Evolutionary conservation across 306 rosid genomes (phyloP), one percentile per base, ranked within the genome.

Genomic region (Cucumis cinereus): DNA sequence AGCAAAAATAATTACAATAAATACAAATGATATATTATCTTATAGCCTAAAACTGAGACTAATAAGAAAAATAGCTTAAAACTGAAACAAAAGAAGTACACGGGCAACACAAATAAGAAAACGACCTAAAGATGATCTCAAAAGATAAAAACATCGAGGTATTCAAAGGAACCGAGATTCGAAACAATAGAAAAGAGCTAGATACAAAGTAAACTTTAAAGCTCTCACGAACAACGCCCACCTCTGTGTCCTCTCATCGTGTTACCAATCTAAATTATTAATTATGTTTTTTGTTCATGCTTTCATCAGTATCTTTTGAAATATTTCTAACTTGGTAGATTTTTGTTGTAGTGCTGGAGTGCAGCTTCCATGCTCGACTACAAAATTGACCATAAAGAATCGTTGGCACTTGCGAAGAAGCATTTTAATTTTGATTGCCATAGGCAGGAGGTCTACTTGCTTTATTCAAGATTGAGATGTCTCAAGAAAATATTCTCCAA

Each of bases 281-380:
- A 49, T 71, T 9, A 49, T 49, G 43, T n/a, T 49, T 71, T 13
- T 69, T 45, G 13, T 43, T 22, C 56, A 23, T 19, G 22, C 74
- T 40, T 40, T 49, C 75, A 47, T 47, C 77, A 53, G 52, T 77
- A 23, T 38, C 30, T 38, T 47, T 55, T 56, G 16, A 78, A 66
- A 40, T 35, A 5, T 79, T 57, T 80, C 47, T 76, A 15, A 45
- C 68, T 75, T 56, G 28, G 1, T 17, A 73, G 28, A 82, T 30
- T 33, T 79, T 36, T 52, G 76, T 84, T 82, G 81, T 94, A 93
- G 97, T 81, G 85, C 83, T 90, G 98, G 95, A 87, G 89, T 81
- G 95, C 84, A 40, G 90, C 91, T 77, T 74, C 96, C 53, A 49
- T 89, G 81, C 77, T 85, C 57, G 85, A 83, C 28, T 79, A 84